phyloP scores from a whole-genome alignment of 2,329 filamentous ascomycete species.

The Pseudovirgaria hyperparasitica region DNA sequence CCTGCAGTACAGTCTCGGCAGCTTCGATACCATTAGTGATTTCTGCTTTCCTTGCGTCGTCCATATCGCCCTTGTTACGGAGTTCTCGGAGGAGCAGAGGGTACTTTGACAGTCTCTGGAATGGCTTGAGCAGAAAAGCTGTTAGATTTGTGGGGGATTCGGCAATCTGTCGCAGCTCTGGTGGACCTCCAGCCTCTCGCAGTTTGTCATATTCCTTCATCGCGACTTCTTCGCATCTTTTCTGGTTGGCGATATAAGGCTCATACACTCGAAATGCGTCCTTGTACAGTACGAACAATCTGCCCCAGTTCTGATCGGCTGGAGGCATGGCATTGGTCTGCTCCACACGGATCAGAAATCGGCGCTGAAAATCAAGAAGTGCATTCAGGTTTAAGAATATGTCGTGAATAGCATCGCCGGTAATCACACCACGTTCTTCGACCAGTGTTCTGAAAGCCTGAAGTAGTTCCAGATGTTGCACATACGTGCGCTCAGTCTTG shows the following conservation, averaged over 20 bases:
- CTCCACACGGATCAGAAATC: slow-evolving; percentile 90
- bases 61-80: slow-evolving; percentile 66
- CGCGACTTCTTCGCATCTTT: slow-evolving; percentile 76
- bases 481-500: slow-evolving; percentile 92
- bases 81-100: slow-evolving; percentile 84
- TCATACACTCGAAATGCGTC: slow-evolving; percentile 88
- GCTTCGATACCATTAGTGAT: slow-evolving; percentile 66
- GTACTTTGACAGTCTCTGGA: slow-evolving; percentile 91
- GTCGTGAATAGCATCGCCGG: slow-evolving; percentile 80
- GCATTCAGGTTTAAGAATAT: slow-evolving; percentile 96
- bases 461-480: slow-evolving; percentile 88
- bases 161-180: slow-evolving; percentile 56
- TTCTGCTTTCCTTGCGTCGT: slow-evolving; percentile 58
- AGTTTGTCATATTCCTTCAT: slow-evolving; percentile 82
- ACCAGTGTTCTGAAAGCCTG: slow-evolving; percentile 84
- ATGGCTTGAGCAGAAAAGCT: slow-evolving; percentile 89
- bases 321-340: slow-evolving; percentile 79
- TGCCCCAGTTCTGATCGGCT: slow-evolving; percentile 79
- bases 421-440: slow-evolving; percentile 75
- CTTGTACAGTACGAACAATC: slow-evolving; percentile 74
- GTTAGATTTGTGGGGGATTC: slow-evolving; percentile 78
- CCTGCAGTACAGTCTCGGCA: slow-evolving; percentile 66
- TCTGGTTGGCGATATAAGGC: slow-evolving; percentile 93
- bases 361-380: slow-evolving; percentile 86
- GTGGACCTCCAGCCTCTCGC: slow-evolving; percentile 52